These are phyloP conservation scores for Grosmannia serpens DNA, from an alignment of 2,329 filamentous ascomycete species.

Conservation along the genomic window DNA sequence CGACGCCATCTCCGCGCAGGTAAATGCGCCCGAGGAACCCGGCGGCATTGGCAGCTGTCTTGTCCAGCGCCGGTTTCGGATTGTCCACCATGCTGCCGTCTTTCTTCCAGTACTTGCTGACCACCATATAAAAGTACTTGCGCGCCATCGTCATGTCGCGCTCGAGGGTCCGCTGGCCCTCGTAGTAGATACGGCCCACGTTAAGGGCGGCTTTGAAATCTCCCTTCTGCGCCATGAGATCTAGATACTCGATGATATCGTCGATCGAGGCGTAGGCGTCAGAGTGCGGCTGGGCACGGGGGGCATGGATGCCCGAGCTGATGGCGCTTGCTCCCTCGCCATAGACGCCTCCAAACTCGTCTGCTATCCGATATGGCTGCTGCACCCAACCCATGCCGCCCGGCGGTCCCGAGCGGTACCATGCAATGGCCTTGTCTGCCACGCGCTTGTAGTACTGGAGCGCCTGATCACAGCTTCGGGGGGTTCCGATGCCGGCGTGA, in stretches of 20 bases:
- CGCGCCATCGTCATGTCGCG: slow-evolving; percentile 63
- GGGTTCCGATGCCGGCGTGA: slow-evolving; percentile 72
- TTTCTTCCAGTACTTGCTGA: slow-evolving; percentile 68
- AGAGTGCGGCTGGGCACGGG: slow-evolving; percentile 59
- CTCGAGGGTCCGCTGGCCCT: slow-evolving; percentile 66
- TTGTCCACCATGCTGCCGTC: slow-evolving; percentile 65
- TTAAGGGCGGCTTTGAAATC: slow-evolving; percentile 81
- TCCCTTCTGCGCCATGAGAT: slow-evolving; percentile 81
- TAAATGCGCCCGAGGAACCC: slow-evolving; percentile 86
- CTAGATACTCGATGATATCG: slow-evolving; percentile 88
- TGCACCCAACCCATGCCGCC: slow-evolving; percentile 69
- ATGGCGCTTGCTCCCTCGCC: slow-evolving; percentile 87
- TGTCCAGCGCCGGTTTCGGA: slow-evolving; percentile 59
- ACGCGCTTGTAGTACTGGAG: slow-evolving; percentile 85
- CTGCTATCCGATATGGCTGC: slow-evolving; percentile 76
- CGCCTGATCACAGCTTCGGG: slow-evolving; percentile 75
- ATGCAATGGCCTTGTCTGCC: slow-evolving; percentile 82
- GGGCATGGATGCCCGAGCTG: slow-evolving; percentile 74
- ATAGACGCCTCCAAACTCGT: slow-evolving; percentile 85
- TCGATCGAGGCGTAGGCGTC: slow-evolving; percentile 79
- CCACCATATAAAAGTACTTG: slow-evolving; percentile 70
- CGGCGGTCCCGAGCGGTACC: slow-evolving; percentile 80
- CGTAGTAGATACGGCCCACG: slow-evolving; percentile 77
- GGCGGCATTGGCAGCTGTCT: slow-evolving; percentile 69
- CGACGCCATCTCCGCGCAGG: slow-evolving; percentile 72